These are phyloP conservation scores for Eucalyptus pumila DNA, from an alignment of 345 rosid genomes.

Conservation along the genomic window DNA sequence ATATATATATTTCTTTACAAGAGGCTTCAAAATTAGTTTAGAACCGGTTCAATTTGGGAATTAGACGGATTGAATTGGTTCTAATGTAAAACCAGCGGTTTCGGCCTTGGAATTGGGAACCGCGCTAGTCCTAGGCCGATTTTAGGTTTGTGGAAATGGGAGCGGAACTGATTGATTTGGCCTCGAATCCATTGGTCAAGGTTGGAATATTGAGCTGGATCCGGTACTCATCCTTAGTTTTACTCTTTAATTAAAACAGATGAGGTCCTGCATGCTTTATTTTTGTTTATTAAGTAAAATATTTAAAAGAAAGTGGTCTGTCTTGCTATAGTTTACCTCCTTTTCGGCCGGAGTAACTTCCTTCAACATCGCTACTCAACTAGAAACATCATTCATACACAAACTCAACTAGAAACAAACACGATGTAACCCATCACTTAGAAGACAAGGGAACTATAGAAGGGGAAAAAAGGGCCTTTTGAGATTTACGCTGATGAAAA, in stretches of 20 bases:
- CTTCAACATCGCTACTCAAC: background rate
- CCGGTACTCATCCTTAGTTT: background rate
- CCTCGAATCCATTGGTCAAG: background rate
- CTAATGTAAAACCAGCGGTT: fast-evolving
- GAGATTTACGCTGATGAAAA: background rate
- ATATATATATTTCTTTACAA: background rate
- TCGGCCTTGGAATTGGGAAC: background rate
- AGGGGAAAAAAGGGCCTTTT: background rate
- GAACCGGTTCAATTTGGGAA: background rate
- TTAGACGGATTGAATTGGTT: background rate
- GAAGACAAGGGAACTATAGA: background rate
- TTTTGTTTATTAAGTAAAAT: background rate
- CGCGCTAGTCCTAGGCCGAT: fast-evolving
- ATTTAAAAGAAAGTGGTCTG: background rate
- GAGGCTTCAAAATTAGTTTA: background rate
- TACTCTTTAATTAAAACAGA: background rate
- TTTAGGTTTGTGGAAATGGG: background rate
- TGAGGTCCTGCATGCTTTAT: background rate
- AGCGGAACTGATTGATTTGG: background rate
- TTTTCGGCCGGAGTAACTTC: background rate
- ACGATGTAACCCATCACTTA: background rate
- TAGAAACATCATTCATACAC: background rate
- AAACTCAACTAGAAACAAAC: background rate
- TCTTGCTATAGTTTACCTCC: background rate
- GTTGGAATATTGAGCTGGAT: background rate